These are phyloP conservation scores for Aspergillus sergii DNA, from an alignment of 2,329 filamentous ascomycete genomes.

Conservation along the genomic window DNA sequence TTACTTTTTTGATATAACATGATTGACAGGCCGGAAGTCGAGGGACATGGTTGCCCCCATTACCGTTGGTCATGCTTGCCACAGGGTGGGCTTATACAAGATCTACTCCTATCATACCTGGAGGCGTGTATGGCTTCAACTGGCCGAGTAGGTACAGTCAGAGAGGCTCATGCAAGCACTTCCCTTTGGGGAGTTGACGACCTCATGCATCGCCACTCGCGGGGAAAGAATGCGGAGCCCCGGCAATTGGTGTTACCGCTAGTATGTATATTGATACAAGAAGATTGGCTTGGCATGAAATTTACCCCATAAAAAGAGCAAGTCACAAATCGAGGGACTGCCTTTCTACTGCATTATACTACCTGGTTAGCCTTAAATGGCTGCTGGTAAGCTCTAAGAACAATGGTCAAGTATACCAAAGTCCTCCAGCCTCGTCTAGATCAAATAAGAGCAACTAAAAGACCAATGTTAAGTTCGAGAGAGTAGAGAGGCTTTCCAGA, in stretches of 20 bases:
- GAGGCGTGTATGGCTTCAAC: not conserved
- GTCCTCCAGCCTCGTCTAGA: too few relatives aligned
- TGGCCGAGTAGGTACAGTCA: not conserved
- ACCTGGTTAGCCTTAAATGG: too few relatives aligned
- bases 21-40: not conserved
- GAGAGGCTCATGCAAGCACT: not conserved
- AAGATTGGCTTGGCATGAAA: too few relatives aligned
- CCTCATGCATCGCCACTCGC: not conserved
- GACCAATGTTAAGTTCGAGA: too few relatives aligned
- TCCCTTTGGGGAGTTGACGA: not conserved
- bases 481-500: too few relatives aligned
- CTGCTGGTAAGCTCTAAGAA: too few relatives aligned
- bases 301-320: not conserved
- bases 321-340: not conserved
- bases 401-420: too few relatives aligned
- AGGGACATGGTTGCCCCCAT: not conserved
- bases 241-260: not conserved
- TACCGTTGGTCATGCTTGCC: not conserved
- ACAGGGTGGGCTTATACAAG: not conserved
- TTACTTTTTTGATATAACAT: not conserved
- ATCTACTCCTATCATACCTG: not conserved
- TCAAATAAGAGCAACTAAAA: too few relatives aligned
- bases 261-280: not conserved
- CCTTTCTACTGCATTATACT: not conserved
- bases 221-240: not conserved